Percentiles rank a stretch among this genome's conserved stretches.
phyloP scores from a whole-genome alignment of 371 early-diverging fungal species.

The Mortierella sp. region DNA sequence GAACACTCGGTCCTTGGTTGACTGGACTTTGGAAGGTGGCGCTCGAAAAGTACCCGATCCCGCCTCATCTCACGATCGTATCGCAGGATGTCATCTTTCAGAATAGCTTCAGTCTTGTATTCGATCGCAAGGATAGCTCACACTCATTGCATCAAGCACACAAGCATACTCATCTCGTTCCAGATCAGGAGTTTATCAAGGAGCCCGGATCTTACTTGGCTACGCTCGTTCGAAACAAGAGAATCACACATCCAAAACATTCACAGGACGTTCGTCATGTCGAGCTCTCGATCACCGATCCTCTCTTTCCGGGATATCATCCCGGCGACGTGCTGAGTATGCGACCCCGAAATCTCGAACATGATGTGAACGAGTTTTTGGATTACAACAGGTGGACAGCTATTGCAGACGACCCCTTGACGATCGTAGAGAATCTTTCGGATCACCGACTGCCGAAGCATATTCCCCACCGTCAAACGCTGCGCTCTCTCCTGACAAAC shows the following conservation, averaged over 20 bases:
- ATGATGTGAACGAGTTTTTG: conserved; percentile 77
- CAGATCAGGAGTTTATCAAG: conserved; percentile 36
- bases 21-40: conserved; percentile 75
- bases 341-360: conserved; percentile 75
- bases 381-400: conserved; percentile 77
- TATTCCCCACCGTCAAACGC: conserved; percentile 65
- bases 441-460: conserved; percentile 60
- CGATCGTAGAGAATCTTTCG: conserved; percentile 58
- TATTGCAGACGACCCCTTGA: conserved; percentile 73
- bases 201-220: conserved; percentile 52
- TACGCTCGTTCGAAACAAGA: conserved; percentile 60
- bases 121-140: conserved; percentile 22
- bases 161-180: too few species aligned
- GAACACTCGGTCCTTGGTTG: conserved; percentile 89
- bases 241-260: conserved; percentile 84
- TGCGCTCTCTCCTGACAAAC: conserved; percentile 76
- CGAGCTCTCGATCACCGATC: conserved; percentile 42
- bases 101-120: conserved; percentile 38
- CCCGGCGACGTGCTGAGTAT: conserved; percentile 90
- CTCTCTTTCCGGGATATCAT: conserved; percentile 61
- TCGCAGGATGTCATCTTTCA: conserved; percentile 65
- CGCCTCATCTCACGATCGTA: conserved; percentile 61
- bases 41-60: conserved; percentile 70
- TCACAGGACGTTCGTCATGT: conserved; percentile 94
- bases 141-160: too few species aligned